A percentile compares a stretch with the other conserved stretches of the same genome.
Conservation (phyloP, 2,329 filamentous ascomycete genomes). For the Aspergillus aculeatinus region DNA sequence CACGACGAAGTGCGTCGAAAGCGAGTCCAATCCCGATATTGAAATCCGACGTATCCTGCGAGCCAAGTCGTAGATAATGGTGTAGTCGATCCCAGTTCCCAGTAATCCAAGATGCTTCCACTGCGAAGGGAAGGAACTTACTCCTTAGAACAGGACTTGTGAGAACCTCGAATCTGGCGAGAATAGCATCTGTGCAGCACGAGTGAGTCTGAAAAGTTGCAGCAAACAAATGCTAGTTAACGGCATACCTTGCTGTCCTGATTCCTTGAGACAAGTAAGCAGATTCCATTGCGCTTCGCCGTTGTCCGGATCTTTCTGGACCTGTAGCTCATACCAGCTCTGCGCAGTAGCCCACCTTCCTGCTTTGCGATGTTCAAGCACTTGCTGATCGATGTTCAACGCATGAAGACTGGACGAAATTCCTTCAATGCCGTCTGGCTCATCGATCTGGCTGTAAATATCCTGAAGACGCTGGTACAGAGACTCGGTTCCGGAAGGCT, state of each 20-base stretch:
- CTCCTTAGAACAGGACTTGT: slow-evolving; percentile 53
- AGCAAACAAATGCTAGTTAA: neutral
- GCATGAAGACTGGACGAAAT: slow-evolving; percentile 84
- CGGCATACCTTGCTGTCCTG: slow-evolving; percentile 80
- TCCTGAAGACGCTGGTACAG: slow-evolving; percentile 79
- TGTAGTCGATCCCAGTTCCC: slow-evolving; percentile 75
- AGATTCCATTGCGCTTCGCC: slow-evolving; percentile 77
- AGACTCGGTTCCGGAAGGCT: slow-evolving; percentile 56
- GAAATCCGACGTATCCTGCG: slow-evolving; percentile 62
- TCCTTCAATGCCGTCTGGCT: slow-evolving; percentile 93
- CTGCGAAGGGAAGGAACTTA: slow-evolving; percentile 74
- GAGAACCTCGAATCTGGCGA: slow-evolving; percentile 84
- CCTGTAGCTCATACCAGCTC: slow-evolving; percentile 93
- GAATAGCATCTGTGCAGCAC: slow-evolving; percentile 64
- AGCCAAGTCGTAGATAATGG: slow-evolving; percentile 57
- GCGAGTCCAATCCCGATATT: slow-evolving; percentile 75
- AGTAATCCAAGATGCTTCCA: slow-evolving; percentile 90
- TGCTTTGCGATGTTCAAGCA: slow-evolving; percentile 87
- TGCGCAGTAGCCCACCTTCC: slow-evolving; percentile 93
- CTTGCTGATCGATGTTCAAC: slow-evolving; percentile 89
- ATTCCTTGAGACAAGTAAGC: slow-evolving; percentile 84
- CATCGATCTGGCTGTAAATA: slow-evolving; percentile 96
- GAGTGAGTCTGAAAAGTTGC: neutral
- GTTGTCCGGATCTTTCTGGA: slow-evolving; percentile 76
- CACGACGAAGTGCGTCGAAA: slow-evolving; percentile 59